Conservation (phyloP, 2,329 filamentous ascomycete species). For the Sporothrix humicola region DNA sequence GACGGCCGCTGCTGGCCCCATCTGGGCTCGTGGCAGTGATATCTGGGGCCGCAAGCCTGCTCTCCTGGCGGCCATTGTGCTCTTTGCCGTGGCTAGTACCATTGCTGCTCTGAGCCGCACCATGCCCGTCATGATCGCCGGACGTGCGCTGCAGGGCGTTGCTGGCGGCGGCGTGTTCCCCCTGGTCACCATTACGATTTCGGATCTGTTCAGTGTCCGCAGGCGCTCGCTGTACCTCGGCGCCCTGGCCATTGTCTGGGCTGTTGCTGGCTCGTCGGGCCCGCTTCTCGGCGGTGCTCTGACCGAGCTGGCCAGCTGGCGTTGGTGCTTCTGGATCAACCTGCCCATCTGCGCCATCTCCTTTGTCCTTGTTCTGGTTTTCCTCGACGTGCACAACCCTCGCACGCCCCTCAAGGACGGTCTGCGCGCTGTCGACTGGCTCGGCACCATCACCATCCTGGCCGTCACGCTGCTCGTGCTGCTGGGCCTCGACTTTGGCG, state of each 20-base stretch:
- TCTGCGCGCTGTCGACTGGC: slow-evolving; percentile 64
- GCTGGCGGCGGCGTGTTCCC: slow-evolving; percentile 41
- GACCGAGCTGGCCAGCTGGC: slow-evolving; percentile 50
- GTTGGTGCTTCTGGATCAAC: slow-evolving; percentile 44
- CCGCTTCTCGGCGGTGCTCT: slow-evolving; percentile 41
- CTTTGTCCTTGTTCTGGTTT: slow-evolving; percentile 37
- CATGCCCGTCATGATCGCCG: slow-evolving; percentile 41
- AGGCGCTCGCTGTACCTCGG: slow-evolving; percentile 51
- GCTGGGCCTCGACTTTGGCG: slow-evolving; percentile 63
- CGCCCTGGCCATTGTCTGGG: slow-evolving; percentile 51
- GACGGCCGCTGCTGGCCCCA: slow-evolving; percentile 43
- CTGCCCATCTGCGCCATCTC: slow-evolving; percentile 40
- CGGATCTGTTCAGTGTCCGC: slow-evolving; percentile 47
- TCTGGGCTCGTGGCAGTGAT: slow-evolving; percentile 46
- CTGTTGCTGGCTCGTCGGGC: slow-evolving; percentile 44
- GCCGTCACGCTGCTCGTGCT: slow-evolving; percentile 68
- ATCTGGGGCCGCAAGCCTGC: slow-evolving; percentile 46
- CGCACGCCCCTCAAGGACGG: slow-evolving; percentile 64
- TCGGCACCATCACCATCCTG: slow-evolving; percentile 64
- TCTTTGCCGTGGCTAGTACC: slow-evolving; percentile 49
- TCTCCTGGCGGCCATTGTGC: slow-evolving; percentile 44
- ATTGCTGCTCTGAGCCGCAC: slow-evolving; percentile 41
- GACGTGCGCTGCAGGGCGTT: slow-evolving; percentile 40
- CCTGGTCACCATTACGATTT: slow-evolving; percentile 43
- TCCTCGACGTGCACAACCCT: slow-evolving; percentile 43